phyloP scores from a whole-genome alignment of 2,329 filamentous ascomycete genomes.

The Aphanoascus verrucosus region DNA sequence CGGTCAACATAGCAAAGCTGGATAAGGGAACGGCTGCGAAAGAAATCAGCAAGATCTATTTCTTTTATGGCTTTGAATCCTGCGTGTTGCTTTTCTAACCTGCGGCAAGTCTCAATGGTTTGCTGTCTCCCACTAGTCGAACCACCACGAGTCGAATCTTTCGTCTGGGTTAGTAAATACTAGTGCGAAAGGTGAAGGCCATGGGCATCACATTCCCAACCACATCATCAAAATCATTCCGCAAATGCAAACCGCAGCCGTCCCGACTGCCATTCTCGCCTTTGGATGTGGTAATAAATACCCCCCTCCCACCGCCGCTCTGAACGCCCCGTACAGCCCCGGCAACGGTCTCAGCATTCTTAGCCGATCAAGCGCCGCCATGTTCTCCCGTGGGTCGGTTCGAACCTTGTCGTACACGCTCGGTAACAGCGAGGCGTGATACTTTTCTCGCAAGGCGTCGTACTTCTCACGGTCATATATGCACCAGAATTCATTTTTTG shows the following conservation, averaged over 20 bases:
- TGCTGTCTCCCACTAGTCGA: too few relatives aligned
- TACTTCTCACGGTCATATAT: conserved; percentile 34
- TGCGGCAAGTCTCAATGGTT: too few relatives aligned
- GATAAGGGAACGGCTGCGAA: too few relatives aligned
- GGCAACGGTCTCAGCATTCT: conserved; percentile 3
- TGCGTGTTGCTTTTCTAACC: too few relatives aligned
- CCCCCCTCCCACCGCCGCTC: background rate
- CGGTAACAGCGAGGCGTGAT: conserved; percentile 28
- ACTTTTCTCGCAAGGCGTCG: conserved; percentile 30
- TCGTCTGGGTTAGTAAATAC: too few relatives aligned
- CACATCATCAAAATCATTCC: background rate
- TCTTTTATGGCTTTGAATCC: too few relatives aligned
- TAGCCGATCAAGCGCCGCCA: conserved; percentile 3
- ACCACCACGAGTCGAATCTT: too few relatives aligned
- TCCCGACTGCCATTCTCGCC: background rate
- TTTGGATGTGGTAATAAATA: conserved; percentile 8
- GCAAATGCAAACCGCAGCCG: background rate
- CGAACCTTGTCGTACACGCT: conserved; percentile 32
- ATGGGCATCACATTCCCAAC: background rate
- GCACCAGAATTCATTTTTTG: conserved; percentile 43
- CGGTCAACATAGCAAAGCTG: too few relatives aligned
- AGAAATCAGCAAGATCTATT: too few relatives aligned
- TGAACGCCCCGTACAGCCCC: conserved; percentile 5
- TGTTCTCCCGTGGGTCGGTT: conserved; percentile 6
- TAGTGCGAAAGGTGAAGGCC: background rate